Percentiles rank a stretch among this genome's conserved stretches.
These are phyloP conservation scores for Hypomyces rosellus DNA, from an alignment of 2,329 filamentous ascomycete species.

Conservation along the genomic window DNA sequence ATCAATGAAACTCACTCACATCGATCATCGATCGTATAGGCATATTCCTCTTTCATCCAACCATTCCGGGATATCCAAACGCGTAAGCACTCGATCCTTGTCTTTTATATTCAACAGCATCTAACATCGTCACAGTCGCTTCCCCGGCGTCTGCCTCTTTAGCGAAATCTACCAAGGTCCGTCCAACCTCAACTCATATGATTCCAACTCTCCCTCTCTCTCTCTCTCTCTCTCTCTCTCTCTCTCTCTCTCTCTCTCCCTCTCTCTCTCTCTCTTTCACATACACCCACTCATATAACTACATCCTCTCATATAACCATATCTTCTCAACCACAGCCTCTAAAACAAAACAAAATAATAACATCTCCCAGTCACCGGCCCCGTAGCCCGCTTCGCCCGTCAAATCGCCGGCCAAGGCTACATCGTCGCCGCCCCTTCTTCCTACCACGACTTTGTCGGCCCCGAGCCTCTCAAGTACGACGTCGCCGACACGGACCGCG, in stretches of 20 bases:
- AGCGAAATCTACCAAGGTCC: conserved; percentile 93
- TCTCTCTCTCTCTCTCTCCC: too few relatives aligned
- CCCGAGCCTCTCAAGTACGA: conserved; percentile 82
- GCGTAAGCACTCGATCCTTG: conserved; percentile 48
- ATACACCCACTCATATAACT: conserved; percentile 2
- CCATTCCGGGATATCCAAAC: conserved; percentile 76
- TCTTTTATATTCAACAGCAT: neutral
- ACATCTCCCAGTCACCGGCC: conserved; percentile 65
- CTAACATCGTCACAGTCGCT: conserved; percentile 40
- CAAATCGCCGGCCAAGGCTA: conserved; percentile 91
- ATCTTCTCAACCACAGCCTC: too few relatives aligned
- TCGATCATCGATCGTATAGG: conserved; percentile 47
- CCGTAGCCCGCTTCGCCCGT: conserved; percentile 80
- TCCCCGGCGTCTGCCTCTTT: conserved; percentile 82
- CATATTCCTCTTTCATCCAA: conserved; percentile 83
- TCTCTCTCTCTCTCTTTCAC: too few relatives aligned
- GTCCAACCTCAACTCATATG: conserved; percentile 2
- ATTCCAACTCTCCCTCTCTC: too few relatives aligned
- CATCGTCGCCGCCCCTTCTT: conserved; percentile 84
- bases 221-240: too few relatives aligned
- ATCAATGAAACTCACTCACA: conserved; percentile 5
- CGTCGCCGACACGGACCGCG: conserved; percentile 76
- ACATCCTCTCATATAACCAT: neutral
- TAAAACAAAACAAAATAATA: too few relatives aligned
- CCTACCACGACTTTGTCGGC: conserved; percentile 88